Conservation (phyloP, 129 eudicot genomes). For the Rutidosis leptorrhynchoides region DNA sequence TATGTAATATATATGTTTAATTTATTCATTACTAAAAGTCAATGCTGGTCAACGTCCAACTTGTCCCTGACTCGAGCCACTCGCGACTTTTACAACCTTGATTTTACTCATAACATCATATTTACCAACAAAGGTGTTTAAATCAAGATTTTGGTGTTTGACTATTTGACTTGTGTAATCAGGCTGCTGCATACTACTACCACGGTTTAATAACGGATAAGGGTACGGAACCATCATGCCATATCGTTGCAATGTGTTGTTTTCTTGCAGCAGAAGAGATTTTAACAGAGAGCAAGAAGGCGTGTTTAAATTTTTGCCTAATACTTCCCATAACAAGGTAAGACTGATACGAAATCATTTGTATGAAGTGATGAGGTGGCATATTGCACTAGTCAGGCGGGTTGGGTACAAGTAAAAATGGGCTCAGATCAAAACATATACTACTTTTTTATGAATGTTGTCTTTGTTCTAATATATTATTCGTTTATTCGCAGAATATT, state of each 20-base stretch:
- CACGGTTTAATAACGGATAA: constrained; percentile 77
- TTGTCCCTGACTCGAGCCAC: too few species aligned
- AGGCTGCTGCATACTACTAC: constrained; percentile 96
- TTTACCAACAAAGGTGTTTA: background rate
- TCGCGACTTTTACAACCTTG: too few species aligned
- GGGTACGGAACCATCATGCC: constrained; percentile 76
- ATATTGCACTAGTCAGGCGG: background rate
- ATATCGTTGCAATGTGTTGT: constrained; percentile 66
- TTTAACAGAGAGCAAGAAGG: constrained; percentile 82
- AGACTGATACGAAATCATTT: background rate
- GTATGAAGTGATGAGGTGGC: constrained; percentile 8
- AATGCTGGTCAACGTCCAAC: too few species aligned
- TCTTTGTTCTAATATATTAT: too few species aligned
- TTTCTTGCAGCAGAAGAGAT: constrained; percentile 80
- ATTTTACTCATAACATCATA: background rate
- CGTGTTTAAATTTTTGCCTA: constrained; percentile 78
- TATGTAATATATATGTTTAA: too few species aligned
- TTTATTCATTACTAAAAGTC: too few species aligned
- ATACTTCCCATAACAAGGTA: constrained; percentile 83
- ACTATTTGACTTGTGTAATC: constrained; percentile 20
- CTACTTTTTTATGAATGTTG: background rate
- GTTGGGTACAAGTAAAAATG: background rate
- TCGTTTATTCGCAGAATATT: too few species aligned
- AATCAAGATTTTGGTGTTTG: constrained; percentile 11
- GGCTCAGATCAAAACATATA: background rate